These are phyloP conservation scores for Raffaelea albimanens DNA, from an alignment of 2,329 filamentous ascomycete species.

Conservation along the genomic window DNA sequence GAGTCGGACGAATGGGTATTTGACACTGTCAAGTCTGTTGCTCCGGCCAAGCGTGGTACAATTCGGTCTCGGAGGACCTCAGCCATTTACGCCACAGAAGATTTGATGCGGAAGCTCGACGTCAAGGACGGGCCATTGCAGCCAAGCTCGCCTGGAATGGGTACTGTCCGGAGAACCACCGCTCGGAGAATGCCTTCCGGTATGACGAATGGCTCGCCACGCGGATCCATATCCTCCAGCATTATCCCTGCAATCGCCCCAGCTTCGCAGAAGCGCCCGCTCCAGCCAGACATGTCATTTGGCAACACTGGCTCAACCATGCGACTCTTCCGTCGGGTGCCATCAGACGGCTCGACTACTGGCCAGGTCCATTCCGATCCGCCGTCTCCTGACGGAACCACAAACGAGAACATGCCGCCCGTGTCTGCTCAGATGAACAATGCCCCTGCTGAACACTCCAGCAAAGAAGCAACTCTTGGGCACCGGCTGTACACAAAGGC, in stretches of 20 bases:
- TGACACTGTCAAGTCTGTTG: conserved; percentile 76
- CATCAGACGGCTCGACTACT: conserved; percentile 53
- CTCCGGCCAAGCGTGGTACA: conserved; percentile 43
- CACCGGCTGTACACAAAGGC: conserved; percentile 72
- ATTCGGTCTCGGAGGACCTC: conserved; percentile 45
- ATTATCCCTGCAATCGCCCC: conserved; percentile 27
- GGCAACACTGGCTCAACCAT: conserved; percentile 90
- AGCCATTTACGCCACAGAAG: conserved; percentile 48
- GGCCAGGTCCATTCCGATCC: conserved; percentile 24
- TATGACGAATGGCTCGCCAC: conserved; percentile 17
- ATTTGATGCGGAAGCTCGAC: conserved; percentile 50
- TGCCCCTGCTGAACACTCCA: conserved; percentile 39
- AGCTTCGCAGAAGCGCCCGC: conserved; percentile 57
- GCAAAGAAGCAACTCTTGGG: conserved; percentile 77
- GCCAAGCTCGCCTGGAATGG: conserved; percentile 40
- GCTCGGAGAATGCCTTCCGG: conserved; percentile 36
- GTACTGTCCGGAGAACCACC: conserved; percentile 53
- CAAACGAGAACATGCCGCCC: conserved; percentile 55
- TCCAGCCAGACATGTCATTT: conserved; percentile 85
- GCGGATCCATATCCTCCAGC: conserved; percentile 2
- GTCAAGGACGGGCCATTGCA: conserved; percentile 52
- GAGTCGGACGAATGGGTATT: conserved; percentile 90
- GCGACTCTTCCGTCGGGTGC: conserved; percentile 78
- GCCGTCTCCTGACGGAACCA: conserved; percentile 30
- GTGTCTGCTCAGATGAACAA: conserved; percentile 30